These are phyloP conservation scores for Macroventuria anomochaeta DNA, from an alignment of 2,329 filamentous ascomycete species.

Conservation along the genomic window DNA sequence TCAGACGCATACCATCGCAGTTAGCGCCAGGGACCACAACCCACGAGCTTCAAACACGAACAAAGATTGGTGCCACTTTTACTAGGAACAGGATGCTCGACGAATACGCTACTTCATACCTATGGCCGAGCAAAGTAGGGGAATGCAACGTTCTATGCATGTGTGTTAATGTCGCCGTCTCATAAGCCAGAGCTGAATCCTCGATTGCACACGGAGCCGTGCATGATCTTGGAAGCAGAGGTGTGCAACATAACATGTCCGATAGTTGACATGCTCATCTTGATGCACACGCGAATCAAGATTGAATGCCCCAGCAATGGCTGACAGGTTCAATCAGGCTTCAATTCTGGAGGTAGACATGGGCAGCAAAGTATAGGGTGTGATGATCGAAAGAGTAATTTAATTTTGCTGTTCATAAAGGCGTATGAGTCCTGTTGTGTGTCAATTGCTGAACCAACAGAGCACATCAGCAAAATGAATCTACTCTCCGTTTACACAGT, in stretches of 20 bases:
- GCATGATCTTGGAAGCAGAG: not conserved
- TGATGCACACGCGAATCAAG: not conserved
- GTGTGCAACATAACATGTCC: not conserved
- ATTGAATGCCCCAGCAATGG: no score
- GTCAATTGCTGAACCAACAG: not conserved
- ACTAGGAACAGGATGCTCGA: not conserved
- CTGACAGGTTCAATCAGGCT: not conserved
- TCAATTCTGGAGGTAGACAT: not conserved
- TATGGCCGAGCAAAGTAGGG: not conserved
- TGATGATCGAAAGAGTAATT: no score
- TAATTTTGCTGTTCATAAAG: not conserved
- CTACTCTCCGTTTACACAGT: not conserved
- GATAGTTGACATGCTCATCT: not conserved
- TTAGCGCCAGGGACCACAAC: slow-evolving; percentile 6
- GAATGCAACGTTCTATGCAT: not conserved
- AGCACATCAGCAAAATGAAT: not conserved
- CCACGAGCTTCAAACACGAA: slow-evolving; percentile 6
- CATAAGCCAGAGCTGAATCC: slow-evolving; percentile 1
- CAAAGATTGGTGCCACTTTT: slow-evolving; percentile 8
- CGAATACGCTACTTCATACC: not conserved
- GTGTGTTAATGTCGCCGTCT: not conserved
- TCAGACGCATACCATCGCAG: slow-evolving; percentile 1
- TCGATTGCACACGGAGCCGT: not conserved
- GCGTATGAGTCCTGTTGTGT: no score
- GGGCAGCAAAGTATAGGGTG: not conserved